Conservation (phyloP, 331 rosid genomes). For the Spiraea crenata region DNA sequence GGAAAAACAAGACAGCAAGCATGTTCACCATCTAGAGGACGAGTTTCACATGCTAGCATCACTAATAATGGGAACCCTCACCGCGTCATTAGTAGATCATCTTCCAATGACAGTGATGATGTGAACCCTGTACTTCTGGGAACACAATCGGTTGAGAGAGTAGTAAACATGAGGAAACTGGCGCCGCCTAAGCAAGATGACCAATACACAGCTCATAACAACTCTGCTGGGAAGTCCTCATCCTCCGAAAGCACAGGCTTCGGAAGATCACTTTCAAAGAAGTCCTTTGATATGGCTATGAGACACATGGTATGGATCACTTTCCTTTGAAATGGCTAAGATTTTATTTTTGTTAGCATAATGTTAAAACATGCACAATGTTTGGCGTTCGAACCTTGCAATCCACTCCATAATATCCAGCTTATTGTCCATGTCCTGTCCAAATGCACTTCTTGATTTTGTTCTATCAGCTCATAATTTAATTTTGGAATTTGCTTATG, state of each 20-base stretch:
- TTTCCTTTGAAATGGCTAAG: slow-evolving; percentile 12
- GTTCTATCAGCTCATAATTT: slow-evolving; percentile 12
- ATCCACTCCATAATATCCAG: too few relatives aligned
- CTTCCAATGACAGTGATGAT: slow-evolving; percentile 55
- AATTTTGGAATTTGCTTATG: slow-evolving; percentile 28
- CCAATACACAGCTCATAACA: slow-evolving; percentile 30
- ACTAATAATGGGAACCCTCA: slow-evolving; percentile 40
- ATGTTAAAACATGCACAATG: neutral
- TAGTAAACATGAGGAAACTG: slow-evolving; percentile 88
- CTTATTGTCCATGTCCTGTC: neutral
- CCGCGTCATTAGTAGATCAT: slow-evolving; percentile 55
- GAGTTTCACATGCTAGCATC: slow-evolving; percentile 35
- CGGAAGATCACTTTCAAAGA: slow-evolving; percentile 88
- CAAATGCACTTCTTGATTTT: neutral
- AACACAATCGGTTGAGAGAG: slow-evolving; percentile 92
- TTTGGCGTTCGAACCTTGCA: neutral
- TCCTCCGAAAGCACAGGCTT: slow-evolving; percentile 70
- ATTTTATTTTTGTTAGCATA: neutral
- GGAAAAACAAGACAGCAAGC: slow-evolving; percentile 53
- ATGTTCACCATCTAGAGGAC: slow-evolving; percentile 55
- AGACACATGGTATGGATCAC: slow-evolving; percentile 83
- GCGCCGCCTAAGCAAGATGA: slow-evolving; percentile 79
- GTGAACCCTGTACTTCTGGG: slow-evolving; percentile 84
- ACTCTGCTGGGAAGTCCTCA: slow-evolving; percentile 59
- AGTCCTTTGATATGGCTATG: slow-evolving; percentile 92